Evolutionary conservation across 2,329 filamentous ascomycete genomes (phyloP), one percentile per base, ranked within the genome.

Genomic region (Exophiala calicioides): DNA sequence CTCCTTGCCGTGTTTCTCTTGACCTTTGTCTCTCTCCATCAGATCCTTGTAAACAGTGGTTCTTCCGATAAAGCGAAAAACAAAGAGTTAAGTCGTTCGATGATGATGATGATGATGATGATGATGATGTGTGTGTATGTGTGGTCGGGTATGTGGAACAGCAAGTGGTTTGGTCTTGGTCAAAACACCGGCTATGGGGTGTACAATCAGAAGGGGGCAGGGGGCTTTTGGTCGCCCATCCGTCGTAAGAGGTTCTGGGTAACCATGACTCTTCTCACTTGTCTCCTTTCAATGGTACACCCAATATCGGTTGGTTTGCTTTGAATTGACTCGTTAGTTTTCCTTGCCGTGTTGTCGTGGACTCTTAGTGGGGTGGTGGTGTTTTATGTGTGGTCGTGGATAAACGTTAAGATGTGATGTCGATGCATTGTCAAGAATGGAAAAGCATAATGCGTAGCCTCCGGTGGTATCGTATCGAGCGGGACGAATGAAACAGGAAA

Each of bases 261-360:
- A n/a, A n/a, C n/a, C n/a, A n/a, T n/a, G n/a, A n/a, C n/a, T n/a
- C n/a, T n/a, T n/a, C n/a, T n/a, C n/a, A n/a, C n/a, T n/a, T n/a
- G n/a, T n/a, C n/a, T n/a, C n/a, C n/a, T n/a, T n/a, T n/a, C n/a
- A n/a, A n/a, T n/a, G n/a, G n/a, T n/a, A n/a, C n/a, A n/a, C n/a
- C n/a, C n/a, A n/a, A n/a, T n/a, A n/a, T n/a, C n/a, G n/a, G n/a
- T n/a, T n/a, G n/a, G n/a, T n/a, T n/a, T n/a, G n/a, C n/a, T n/a
- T n/a, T n/a, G n/a, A n/a, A n/a, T n/a, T n/a, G n/a, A n/a, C n/a
- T n/a, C n/a, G n/a, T n/a, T n/a, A n/a, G n/a, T n/a, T 33, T 39
- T 38, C 40, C 39, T 52, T 41, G 48, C 43, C 43, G 16, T 16
- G 20, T 15, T 29, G 21, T 44, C 39, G 48, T 52, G 48, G 41